Evolutionary conservation across 495 filamentous ascomycete species (phyloP), one percentile per base, ranked within the genome.

Genomic region (Friedmanniomyces simplex): DNA sequence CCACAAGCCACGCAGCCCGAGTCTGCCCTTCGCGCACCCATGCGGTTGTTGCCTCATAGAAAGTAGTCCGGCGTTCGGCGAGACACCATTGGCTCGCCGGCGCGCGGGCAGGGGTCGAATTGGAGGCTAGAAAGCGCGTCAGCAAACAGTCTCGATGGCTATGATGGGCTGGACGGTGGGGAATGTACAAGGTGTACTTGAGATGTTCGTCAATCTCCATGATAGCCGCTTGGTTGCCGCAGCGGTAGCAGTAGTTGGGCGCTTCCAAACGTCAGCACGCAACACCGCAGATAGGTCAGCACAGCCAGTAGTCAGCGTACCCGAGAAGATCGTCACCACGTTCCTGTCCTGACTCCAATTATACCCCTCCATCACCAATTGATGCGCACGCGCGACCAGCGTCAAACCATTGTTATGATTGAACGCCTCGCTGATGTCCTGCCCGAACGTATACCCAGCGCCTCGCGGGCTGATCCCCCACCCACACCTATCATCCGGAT

Each of bases 201-300:
- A 98, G 74, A 73, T 98, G 90, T 74, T 98, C 93, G 60, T 98
- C 93, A 72, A 98, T 98, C 73, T 98, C 93, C 93, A 98, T 98
- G 72, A 98, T 98, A 11, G 93, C 93, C 50, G 93, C 93, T 74
- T 98, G 93, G 74, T 98, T 98, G 66, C 93, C 93, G 71, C 93
- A 98, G 69, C 93, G 81, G 77, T 95, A 95, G 76, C 91, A 96
- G 73, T 96, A 96, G 73, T 96, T 96, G 30, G 91, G 91, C 36
- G 91, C 91, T 95, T 64, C 7, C 50, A 18, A 57, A 21, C 14
- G 22, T 39, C 32, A 59, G 54, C 50, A 55, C 20, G 24, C 18
- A 16, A 16, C 28, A 18, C 24, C 36, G 2, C 24, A 21, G n/a
- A 34, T 12, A 47, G n/a, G n/a, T n/a, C n/a, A 18, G 37, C 22